Evolutionary conservation across 306 rosid species (phyloP), one percentile per base, ranked within the genome.

Genomic region (Cucurbita pepo): DNA sequence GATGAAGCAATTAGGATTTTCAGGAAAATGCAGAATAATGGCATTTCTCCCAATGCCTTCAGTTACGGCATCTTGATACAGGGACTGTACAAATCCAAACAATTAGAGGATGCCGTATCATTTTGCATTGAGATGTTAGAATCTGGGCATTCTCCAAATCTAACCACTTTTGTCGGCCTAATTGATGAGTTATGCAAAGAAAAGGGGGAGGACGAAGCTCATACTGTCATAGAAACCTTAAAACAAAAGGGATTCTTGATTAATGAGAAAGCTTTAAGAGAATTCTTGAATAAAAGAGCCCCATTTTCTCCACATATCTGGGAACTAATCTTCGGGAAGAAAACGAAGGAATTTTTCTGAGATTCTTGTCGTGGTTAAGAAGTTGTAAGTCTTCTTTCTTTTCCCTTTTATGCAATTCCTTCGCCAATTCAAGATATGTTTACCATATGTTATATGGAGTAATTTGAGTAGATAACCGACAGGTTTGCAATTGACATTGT

Each of bases 71-170:
- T 90, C 41, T 75, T 94, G 81, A 73, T 94, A 50, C 96, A 86
- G 78, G 98, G 97, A 13, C 72, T 94, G 60, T 86, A 37, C 72
- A 81, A 80, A 65, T 82, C 88, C 78, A 78, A 79, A 22, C 73
- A 77, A 64, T 64, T 83, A 40, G 85, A 87, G 41, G 90, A 89
- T 56, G 87, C 92, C 30, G 52, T 79, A 56, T 89, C 75, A 63
- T 87, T 94, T 69, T 90, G 97, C 22, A n/a, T 83, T 3, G 97
- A 94, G 80, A 94, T 94, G 98, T 75, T 94, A 81, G 88, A 89
- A 72, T 85, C 87, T 6, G 92, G 97, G 65, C 86, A 89, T 75
- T 87, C 90, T 38, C 96, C 91, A 36, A 90, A 94, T 75, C 86
- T 84, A 18, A n/a, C 77, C 10, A 87, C 98, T 72, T 90, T 94